Evolutionary conservation across 2,329 filamentous ascomycete species (phyloP), one percentile per base, ranked within the genome.

Genomic region (Didymellaceae sp.): DNA sequence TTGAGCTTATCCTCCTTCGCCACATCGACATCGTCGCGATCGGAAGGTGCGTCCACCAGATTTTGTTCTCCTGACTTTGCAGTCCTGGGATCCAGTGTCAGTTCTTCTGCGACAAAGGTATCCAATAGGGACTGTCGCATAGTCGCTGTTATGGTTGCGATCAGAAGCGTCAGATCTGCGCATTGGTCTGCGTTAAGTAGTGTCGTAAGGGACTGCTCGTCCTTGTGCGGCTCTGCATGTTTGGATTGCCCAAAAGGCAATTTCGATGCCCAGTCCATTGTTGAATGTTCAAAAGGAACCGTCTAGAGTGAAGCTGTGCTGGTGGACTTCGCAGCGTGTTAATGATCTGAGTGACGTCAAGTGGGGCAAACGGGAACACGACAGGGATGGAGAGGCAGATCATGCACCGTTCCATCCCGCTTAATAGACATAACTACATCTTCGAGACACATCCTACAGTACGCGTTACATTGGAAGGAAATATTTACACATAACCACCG

Each of bases 61-160:
- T 46, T 57, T 20, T 63, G 61, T 20, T 66, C 63, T 45, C 65
- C 60, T 13, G 60, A 63, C 26, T 61, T 64, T 1, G 54, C 30
- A 14, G 54, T 41, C 14, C 55, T 56, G 11, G 52, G 10, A 16
- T 62, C 57, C 7, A 39, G 18, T 7, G 55, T 39, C 9, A 46
- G n/a, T 50, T 71, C 67, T 43, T 72, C 64, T 2, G 67, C 63
- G 10, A 63, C 60, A 37, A 79, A 80, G 2, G 70, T 74, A 39
- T 75, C 72, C 6, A 74, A 58, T 25, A 80, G 72, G 5, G 65
- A 71, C 44, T 77, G 73, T 17, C 76, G 73, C 77, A 80, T 80
- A 1, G 71, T 67, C 6, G 76, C 75, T 3, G 77, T 78, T 30
- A 75, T 75, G n/a, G 74, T 77, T 5, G 76, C 77, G 28, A 80